These are phyloP conservation scores for Lachancea nothofagi DNA, from an alignment of 805 yeast genomes.

Conservation along the genomic window DNA sequence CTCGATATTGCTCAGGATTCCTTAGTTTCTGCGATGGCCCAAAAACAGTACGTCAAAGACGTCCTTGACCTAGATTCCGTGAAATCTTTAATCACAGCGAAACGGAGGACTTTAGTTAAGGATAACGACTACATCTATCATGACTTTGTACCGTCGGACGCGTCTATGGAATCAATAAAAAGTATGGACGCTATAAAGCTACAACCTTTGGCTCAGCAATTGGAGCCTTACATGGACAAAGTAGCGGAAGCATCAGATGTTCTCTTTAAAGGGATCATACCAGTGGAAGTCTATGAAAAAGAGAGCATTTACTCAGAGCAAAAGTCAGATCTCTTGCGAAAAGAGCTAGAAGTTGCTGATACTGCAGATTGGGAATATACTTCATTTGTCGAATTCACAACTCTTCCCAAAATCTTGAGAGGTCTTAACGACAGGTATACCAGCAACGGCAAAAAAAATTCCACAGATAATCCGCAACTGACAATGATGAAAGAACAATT, in stretches of 20 bases:
- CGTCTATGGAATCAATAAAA: slow-evolving; percentile 29
- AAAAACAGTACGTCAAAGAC: slow-evolving; percentile 34
- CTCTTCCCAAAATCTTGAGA: slow-evolving; percentile 61
- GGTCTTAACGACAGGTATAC: slow-evolving; percentile 40
- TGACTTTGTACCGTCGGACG: slow-evolving; percentile 59
- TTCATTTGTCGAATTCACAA: slow-evolving; percentile 76
- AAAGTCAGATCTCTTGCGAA: slow-evolving; percentile 69
- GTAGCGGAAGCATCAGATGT: slow-evolving; percentile 39
- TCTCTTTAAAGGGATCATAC: slow-evolving; percentile 74
- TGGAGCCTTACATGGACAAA: slow-evolving; percentile 36
- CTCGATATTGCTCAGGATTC: slow-evolving; percentile 46
- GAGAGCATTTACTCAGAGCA: slow-evolving; percentile 86
- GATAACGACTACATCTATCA: slow-evolving; percentile 92
- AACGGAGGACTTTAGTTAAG: slow-evolving; percentile 45
- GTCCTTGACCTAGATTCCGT: slow-evolving; percentile 31
- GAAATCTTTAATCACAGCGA: slow-evolving; percentile 33
- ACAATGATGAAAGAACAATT: slow-evolving; percentile 30
- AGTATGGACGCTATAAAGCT: slow-evolving; percentile 61
- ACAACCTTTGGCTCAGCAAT: slow-evolving; percentile 60
- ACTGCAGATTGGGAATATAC: slow-evolving; percentile 72
- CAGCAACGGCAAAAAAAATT: slow-evolving; percentile 27
- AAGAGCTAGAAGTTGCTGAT: slow-evolving; percentile 66
- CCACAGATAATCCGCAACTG: slow-evolving; percentile 17
- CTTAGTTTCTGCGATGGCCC: slow-evolving; percentile 25
- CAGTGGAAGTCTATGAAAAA: slow-evolving; percentile 80